Percentiles rank a stretch among this genome's conserved stretches.
phyloP scores from a whole-genome alignment of 768 basidiomycete species.

The Pleurotus djamor region DNA sequence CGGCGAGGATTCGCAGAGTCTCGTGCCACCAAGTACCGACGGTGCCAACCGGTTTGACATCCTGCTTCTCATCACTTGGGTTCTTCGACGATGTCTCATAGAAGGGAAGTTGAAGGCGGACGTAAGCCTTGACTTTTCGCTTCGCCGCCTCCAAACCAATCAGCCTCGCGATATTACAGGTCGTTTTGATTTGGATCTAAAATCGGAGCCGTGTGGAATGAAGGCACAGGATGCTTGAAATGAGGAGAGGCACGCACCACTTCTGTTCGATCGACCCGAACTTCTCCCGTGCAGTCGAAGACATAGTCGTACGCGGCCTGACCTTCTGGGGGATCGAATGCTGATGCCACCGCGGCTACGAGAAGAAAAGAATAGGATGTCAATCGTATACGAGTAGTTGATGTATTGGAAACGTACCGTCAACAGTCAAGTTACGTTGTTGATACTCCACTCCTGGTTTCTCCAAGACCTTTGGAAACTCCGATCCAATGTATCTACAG shows the following conservation, averaged over 20 bases:
- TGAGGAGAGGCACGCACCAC: constrained; percentile 41
- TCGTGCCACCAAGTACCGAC: constrained; percentile 91
- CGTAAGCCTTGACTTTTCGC: constrained; percentile 75
- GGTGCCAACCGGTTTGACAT: constrained; percentile 66
- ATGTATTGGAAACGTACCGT: constrained; percentile 41
- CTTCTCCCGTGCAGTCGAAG: constrained; percentile 84
- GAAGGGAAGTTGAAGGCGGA: constrained; percentile 75
- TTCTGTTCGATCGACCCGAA: constrained; percentile 72
- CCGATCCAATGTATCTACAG: constrained; percentile 71
- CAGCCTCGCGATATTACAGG: constrained; percentile 64
- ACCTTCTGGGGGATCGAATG: constrained; percentile 73
- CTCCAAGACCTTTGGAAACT: constrained; percentile 68
- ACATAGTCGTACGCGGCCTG: constrained; percentile 73
- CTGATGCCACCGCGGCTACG: constrained; percentile 63
- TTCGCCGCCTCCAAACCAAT: constrained; percentile 79
- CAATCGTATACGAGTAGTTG: too few species aligned
- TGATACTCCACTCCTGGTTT: constrained; percentile 75
- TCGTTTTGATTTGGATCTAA: constrained; percentile 78
- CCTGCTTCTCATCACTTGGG: constrained; percentile 67
- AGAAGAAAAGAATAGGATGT: constrained; percentile 11
- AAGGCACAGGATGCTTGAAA: constrained; percentile 8
- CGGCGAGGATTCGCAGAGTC: constrained; percentile 69
- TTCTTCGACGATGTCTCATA: constrained; percentile 74
- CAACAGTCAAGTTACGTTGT: constrained; percentile 77
- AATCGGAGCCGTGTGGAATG: constrained; percentile 5